Evolutionary conservation across 2,329 filamentous ascomycete species (phyloP).

Genomic region (Aspergillus ruber): DNA sequence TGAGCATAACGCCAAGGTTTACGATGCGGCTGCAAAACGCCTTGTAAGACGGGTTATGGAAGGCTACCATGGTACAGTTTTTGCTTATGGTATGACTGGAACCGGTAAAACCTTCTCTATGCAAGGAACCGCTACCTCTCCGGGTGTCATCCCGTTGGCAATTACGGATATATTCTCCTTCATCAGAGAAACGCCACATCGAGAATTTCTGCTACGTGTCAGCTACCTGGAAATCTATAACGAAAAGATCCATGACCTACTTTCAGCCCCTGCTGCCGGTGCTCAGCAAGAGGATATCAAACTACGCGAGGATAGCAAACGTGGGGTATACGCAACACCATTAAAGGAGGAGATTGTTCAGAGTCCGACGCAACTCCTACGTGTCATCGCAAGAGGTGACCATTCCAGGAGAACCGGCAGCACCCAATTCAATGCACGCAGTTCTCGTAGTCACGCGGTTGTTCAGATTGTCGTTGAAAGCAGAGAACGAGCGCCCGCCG

Average conservation of each 20-base stretch:
- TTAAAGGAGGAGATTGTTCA: conserved; percentile 98
- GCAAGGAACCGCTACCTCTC: conserved; percentile 93
- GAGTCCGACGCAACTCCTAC: conserved; percentile 86
- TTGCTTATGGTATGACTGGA: conserved; percentile 98
- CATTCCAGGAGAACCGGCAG: conserved; percentile 83
- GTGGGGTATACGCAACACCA: conserved; percentile 92
- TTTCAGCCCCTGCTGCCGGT: conserved; percentile 66
- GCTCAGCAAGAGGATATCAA: conserved; percentile 86
- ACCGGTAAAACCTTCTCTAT: conserved; percentile 99
- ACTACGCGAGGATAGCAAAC: conserved; percentile 88
- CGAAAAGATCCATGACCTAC: conserved; percentile 88
- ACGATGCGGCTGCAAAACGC: conserved; percentile 88
- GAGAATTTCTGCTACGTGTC: conserved; percentile 89
- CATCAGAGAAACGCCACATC: conserved; percentile 89
- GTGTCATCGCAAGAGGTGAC: conserved; percentile 92
- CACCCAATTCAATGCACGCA: conserved; percentile 94
- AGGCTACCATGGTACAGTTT: conserved; percentile 96
- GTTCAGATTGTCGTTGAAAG: conserved; percentile 99
- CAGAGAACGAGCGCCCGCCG: conserved; percentile 68
- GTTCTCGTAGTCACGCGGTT: conserved; percentile 94
- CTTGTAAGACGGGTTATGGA: conserved; percentile 97
- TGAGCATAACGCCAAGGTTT: conserved; percentile 91
- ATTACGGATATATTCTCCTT: conserved; percentile 99
- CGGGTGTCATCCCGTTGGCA: conserved; percentile 91
- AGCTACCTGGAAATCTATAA: conserved; percentile 99